A percentile compares a stretch with the other conserved stretches of the same genome.
phyloP scores from a whole-genome alignment of 352 stramenopile species.

The Nannochloropsis limnetica region DNA sequence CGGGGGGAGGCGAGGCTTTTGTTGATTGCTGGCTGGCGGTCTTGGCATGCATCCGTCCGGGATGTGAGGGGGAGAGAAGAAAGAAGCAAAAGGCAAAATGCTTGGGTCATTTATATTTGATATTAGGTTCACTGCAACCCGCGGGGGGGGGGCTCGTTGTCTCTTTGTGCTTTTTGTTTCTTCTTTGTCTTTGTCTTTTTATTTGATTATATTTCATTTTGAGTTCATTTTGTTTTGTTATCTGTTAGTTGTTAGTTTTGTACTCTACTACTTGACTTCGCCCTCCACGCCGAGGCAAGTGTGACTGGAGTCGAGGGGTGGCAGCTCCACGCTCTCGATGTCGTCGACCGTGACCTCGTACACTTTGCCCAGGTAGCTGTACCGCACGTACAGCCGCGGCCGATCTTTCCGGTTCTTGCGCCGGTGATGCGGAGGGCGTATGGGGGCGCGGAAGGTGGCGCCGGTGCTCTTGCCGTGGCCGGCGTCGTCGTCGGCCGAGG shows the following conservation, averaged over 20 bases:
- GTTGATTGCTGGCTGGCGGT: not conserved
- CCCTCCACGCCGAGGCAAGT: slow-evolving; percentile 2
- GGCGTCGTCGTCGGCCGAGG: not conserved
- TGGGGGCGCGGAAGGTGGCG: not conserved
- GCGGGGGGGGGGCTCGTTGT: not conserved
- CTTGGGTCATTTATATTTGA: too few species aligned
- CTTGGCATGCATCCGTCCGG: not conserved
- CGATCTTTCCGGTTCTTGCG: not conserved
- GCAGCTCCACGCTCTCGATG: slow-evolving; percentile 26
- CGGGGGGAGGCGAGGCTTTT: not conserved
- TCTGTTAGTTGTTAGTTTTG: not conserved
- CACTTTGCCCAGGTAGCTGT: slow-evolving; percentile 41
- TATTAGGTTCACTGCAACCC: not conserved
- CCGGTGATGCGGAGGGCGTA: not conserved
- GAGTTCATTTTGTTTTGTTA: too few species aligned
- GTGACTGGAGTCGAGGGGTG: slow-evolving; percentile 37
- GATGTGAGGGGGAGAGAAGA: not conserved
- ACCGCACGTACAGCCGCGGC: slow-evolving; percentile 40
- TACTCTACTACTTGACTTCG: not conserved
- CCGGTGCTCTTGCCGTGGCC: not conserved
- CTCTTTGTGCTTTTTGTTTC: not conserved
- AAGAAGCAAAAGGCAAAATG: not conserved
- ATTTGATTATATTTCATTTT: not conserved
- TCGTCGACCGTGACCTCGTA: slow-evolving; percentile 45
- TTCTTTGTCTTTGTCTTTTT: too few species aligned